phyloP scores from a whole-genome alignment of 371 early-diverging fungal genomes.

The Mortierella polycephala region DNA sequence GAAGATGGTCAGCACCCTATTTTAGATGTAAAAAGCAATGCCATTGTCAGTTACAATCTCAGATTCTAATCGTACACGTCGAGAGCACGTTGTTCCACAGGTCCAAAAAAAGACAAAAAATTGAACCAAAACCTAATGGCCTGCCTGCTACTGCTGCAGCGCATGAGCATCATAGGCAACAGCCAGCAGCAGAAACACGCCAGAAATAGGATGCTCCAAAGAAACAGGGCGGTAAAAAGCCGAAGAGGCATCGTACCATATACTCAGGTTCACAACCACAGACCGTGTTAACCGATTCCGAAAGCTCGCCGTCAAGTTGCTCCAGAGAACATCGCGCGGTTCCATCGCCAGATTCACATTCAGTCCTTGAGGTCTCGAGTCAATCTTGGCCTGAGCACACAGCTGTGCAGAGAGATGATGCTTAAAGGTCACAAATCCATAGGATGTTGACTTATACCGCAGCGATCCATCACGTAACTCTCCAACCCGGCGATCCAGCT shows the following conservation, averaged over 20 bases:
- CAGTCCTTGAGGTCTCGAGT: conserved; percentile 75
- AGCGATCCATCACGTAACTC: conserved; percentile 55
- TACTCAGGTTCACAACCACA: conserved; percentile 62
- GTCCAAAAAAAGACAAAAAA: no score
- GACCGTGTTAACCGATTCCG: conserved; percentile 61
- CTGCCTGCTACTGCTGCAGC: no score
- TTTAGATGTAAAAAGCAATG: no score
- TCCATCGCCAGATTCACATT: conserved; percentile 87
- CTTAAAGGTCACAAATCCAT: conserved; percentile 74
- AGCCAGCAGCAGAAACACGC: no score
- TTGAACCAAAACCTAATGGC: no score
- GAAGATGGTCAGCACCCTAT: conserved; percentile 72
- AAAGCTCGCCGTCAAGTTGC: conserved; percentile 75
- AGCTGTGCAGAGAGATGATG: conserved; percentile 62
- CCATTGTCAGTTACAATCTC: no score
- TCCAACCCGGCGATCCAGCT: conserved; percentile 47
- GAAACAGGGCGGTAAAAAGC: no score
- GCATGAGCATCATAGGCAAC: no score
- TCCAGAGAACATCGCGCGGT: conserved; percentile 94
- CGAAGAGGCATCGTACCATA: conserved; percentile 44
- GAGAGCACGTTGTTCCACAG: no score
- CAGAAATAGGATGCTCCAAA: background rate
- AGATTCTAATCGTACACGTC: no score
- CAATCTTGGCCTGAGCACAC: conserved; percentile 70
- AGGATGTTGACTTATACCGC: conserved; percentile 63